These are phyloP conservation scores for Anisodus acutangulus DNA, from an alignment of 257 asterid species.

Conservation along the genomic window DNA sequence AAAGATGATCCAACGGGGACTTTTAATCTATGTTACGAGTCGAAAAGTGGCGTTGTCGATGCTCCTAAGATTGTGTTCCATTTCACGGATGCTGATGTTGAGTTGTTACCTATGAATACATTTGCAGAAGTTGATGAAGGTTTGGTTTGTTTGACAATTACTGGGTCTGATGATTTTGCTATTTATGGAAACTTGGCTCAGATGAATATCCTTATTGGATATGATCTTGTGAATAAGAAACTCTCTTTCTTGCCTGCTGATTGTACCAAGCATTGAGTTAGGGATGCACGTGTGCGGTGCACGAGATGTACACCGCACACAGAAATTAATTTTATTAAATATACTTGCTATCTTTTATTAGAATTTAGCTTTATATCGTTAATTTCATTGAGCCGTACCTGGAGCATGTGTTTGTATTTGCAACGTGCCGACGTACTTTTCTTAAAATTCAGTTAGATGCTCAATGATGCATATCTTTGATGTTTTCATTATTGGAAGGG, in stretches of 20 bases:
- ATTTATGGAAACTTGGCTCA: conserved; percentile 60
- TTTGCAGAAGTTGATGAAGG: conserved; percentile 51
- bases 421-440: too few species aligned
- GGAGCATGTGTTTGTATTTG: too few species aligned
- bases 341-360: too few species aligned
- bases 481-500: too few species aligned
- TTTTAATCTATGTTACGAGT: conserved; percentile 46
- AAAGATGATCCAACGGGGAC: background rate
- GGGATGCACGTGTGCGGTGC: background rate
- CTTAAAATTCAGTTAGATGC: too few species aligned
- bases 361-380: too few species aligned
- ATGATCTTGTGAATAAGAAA: conserved; percentile 48
- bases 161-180: conserved; percentile 37
- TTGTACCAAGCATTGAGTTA: conserved; percentile 40
- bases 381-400: too few species aligned
- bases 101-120: conserved; percentile 33
- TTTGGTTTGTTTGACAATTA: conserved; percentile 44
- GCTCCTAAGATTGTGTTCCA: conserved; percentile 46
- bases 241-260: conserved; percentile 48
- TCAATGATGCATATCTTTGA: too few species aligned
- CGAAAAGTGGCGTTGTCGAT: background rate
- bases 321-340: too few species aligned
- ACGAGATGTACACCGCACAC: too few species aligned
- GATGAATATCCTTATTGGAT: conserved; percentile 50
- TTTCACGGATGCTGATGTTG: conserved; percentile 55